phyloP scores from a whole-genome alignment of 305 asterid genomes.

The Fraxinus latifolia region DNA sequence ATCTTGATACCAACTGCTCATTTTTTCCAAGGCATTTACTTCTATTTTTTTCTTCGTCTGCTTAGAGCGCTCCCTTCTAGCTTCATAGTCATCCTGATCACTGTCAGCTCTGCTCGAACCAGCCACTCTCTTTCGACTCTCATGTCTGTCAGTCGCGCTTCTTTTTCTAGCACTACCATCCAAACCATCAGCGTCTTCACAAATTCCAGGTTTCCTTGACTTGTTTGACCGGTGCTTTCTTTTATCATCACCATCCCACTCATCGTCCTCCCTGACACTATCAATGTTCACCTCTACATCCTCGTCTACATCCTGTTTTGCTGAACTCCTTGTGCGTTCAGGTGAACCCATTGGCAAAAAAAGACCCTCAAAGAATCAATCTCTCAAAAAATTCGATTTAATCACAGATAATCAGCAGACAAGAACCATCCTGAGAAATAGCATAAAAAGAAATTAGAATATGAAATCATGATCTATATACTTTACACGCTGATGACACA shows the following conservation, averaged over 20 bases:
- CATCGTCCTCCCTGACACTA: slow-evolving; percentile 60
- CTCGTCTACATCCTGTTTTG: slow-evolving; percentile 48
- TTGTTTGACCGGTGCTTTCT: slow-evolving; percentile 53
- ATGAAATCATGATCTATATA: background rate
- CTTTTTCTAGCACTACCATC: slow-evolving; percentile 62
- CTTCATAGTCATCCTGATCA: slow-evolving; percentile 71
- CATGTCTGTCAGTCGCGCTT: slow-evolving; percentile 57
- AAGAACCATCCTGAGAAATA: slow-evolving; percentile 31
- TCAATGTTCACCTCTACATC: slow-evolving; percentile 70
- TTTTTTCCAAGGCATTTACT: slow-evolving; percentile 69
- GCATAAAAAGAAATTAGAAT: slow-evolving; percentile 2
- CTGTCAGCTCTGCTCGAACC: slow-evolving; percentile 57
- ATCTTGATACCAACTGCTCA: slow-evolving; percentile 88
- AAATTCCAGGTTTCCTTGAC: slow-evolving; percentile 48
- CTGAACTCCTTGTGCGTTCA: slow-evolving; percentile 43
- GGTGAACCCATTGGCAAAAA: slow-evolving; percentile 69
- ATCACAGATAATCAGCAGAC: slow-evolving; percentile 21
- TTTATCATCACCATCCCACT: slow-evolving; percentile 57
- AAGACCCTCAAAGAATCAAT: slow-evolving; percentile 26
- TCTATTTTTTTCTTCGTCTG: slow-evolving; percentile 63
- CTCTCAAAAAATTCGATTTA: slow-evolving; percentile 17
- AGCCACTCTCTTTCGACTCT: slow-evolving; percentile 67
- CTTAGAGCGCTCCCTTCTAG: slow-evolving; percentile 56
- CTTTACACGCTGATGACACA: background rate
- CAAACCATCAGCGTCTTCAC: slow-evolving; percentile 63